Evolutionary conservation across 495 filamentous ascomycete genomes (phyloP).

Genomic region (Trypethelium eluteriae): DNA sequence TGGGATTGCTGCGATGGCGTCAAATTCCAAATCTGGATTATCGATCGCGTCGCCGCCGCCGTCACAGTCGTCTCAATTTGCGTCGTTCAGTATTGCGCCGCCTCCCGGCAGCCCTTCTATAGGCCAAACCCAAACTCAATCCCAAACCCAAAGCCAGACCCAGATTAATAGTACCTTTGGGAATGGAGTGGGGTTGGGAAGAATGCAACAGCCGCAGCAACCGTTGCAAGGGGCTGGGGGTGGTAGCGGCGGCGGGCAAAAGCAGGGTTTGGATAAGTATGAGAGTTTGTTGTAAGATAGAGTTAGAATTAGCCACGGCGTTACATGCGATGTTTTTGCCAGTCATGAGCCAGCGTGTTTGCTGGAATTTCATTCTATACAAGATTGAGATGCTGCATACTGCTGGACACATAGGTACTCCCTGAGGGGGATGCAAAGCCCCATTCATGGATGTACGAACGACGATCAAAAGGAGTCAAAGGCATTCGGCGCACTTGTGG

Average conservation of each 20-base stretch:
- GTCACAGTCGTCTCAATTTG: constrained; percentile 9
- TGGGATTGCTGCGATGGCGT: not conserved
- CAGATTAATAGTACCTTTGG: not conserved
- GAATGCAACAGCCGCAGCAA: constrained; percentile 4
- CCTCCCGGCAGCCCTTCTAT: constrained; percentile 4
- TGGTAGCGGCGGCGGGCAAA: constrained; percentile 3
- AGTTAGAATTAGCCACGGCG: not conserved
- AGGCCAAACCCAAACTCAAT: not conserved
- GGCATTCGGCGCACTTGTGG: no score
- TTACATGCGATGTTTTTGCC: not conserved
- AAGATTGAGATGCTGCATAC: no score
- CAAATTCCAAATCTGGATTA: constrained; percentile 10
- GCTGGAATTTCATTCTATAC: no score
- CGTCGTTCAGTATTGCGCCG: constrained; percentile 13
- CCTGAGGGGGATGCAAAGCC: no score
- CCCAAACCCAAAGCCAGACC: not conserved
- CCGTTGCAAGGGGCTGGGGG: constrained; percentile 14
- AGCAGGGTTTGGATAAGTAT: constrained; percentile 26
- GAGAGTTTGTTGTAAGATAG: constrained; percentile 26
- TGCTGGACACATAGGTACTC: no score
- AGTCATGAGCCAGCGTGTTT: no score
- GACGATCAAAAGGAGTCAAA: no score
- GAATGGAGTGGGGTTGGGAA: not conserved
- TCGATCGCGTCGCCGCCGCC: constrained; percentile 23
- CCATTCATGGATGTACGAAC: no score